Conservation (phyloP, 306 rosid genomes). For the Ochetophila trinervis region DNA sequence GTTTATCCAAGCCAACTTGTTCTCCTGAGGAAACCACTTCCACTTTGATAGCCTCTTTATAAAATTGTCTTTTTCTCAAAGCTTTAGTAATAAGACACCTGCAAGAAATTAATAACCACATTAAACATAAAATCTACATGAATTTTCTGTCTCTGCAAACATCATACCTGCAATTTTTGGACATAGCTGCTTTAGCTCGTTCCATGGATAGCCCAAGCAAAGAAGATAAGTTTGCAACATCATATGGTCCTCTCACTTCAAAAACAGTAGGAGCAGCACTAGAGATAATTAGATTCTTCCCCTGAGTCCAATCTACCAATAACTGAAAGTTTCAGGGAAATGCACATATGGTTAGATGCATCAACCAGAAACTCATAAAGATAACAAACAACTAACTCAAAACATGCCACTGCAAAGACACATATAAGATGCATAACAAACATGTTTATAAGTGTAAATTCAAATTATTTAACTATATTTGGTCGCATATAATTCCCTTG, state of each 20-base stretch:
- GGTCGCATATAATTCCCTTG: too few relatives aligned
- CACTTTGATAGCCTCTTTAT: conserved; percentile 70
- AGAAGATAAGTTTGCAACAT: conserved; percentile 74
- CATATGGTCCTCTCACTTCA: conserved; percentile 87
- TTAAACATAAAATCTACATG: conserved; percentile 12
- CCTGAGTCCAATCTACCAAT: conserved; percentile 85
- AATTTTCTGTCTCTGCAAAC: conserved; percentile 17
- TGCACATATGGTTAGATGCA: conserved; percentile 13
- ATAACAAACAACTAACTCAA: neutral
- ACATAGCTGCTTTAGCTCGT: conserved; percentile 73
- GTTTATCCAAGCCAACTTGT: conserved; percentile 41
- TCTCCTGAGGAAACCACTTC: conserved; percentile 52
- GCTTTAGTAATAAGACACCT: conserved; percentile 73
- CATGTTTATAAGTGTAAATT: neutral
- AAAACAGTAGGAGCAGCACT: conserved; percentile 71
- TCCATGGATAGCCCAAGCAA: conserved; percentile 73
- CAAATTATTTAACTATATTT: too few relatives aligned
- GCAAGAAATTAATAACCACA: conserved; percentile 27
- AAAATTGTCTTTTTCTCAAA: conserved; percentile 64
- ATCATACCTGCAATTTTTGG: conserved; percentile 82
- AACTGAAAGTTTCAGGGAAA: conserved; percentile 40
- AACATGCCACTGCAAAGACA: neutral
- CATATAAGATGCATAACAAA: neutral
- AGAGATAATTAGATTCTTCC: conserved; percentile 63
- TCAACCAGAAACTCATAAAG: neutral